These are phyloP conservation scores for Pleurotus citrinopileatus DNA, from an alignment of 768 basidiomycete genomes.

Conservation along the genomic window DNA sequence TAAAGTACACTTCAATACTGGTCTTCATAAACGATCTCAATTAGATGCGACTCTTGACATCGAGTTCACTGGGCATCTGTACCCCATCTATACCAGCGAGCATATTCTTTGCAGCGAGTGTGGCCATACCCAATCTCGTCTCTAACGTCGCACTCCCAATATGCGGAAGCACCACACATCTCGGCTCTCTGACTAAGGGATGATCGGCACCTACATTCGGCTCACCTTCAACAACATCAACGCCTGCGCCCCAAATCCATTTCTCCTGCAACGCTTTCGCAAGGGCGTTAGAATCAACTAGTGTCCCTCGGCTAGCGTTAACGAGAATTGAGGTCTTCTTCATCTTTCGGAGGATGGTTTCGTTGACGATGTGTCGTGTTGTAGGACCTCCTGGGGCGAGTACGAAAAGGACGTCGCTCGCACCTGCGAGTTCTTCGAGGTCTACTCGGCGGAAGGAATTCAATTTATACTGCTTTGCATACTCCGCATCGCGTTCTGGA, in stretches of 20 bases:
- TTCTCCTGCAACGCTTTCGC: slow-evolving; percentile 72
- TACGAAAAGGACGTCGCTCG: slow-evolving; percentile 84
- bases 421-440: slow-evolving; percentile 63
- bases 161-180: slow-evolving; percentile 84
- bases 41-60: slow-evolving; percentile 19
- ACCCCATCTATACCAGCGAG: slow-evolving; percentile 52
- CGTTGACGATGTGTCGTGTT: slow-evolving; percentile 74
- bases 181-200: slow-evolving; percentile 76
- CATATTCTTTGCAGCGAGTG: slow-evolving; percentile 66
- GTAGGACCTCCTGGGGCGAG: slow-evolving; percentile 71
- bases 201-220: slow-evolving; percentile 73
- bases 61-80: slow-evolving; percentile 52
- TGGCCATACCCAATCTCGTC: slow-evolving; percentile 81
- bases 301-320: slow-evolving; percentile 80
- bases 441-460: slow-evolving; percentile 55
- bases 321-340: slow-evolving; percentile 81
- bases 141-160: slow-evolving; percentile 89
- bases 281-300: slow-evolving; percentile 90
- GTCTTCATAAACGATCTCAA: background rate
- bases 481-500: slow-evolving; percentile 31
- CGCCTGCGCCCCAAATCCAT: slow-evolving; percentile 88
- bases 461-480: slow-evolving; percentile 28
- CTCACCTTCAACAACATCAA: slow-evolving; percentile 95
- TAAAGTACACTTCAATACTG: too few species aligned
- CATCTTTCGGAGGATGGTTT: slow-evolving; percentile 76